Evolutionary conservation across 2,329 filamentous ascomycete genomes (phyloP).

Genomic region (Thelonectria olida): DNA sequence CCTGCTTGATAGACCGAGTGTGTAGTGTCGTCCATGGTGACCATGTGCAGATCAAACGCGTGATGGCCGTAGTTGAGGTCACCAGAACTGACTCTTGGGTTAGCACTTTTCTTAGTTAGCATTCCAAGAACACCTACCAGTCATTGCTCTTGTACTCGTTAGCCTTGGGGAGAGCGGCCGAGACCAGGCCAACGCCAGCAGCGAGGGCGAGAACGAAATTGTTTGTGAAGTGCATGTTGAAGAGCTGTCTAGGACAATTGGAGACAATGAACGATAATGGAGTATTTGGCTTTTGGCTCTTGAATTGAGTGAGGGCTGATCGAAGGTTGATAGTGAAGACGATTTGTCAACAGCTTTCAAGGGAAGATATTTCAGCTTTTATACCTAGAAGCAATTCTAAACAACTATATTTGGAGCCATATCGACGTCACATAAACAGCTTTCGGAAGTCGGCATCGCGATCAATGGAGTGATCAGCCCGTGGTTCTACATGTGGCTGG

Average conservation of each 20-base stretch:
- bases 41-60: constrained; percentile 21
- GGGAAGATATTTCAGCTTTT: too few species aligned
- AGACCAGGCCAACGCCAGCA: constrained; percentile 3
- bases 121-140: neutral
- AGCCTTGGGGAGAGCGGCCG: constrained; percentile 17
- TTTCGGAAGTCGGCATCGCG: too few species aligned
- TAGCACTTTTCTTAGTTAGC: neutral
- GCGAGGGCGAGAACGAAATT: constrained; percentile 13
- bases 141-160: constrained; percentile 21
- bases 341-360: too few species aligned
- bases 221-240: constrained; percentile 16
- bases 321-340: too few species aligned
- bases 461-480: too few species aligned
- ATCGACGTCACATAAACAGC: too few species aligned
- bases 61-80: constrained; percentile 25
- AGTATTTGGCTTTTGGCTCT: neutral
- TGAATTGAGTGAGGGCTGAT: too few species aligned
- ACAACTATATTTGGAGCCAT: too few species aligned
- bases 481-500: too few species aligned
- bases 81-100: neutral
- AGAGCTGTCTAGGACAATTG: neutral
- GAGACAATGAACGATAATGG: neutral
- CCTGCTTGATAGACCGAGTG: constrained; percentile 24
- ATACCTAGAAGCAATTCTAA: too few species aligned
- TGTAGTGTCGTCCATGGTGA: constrained; percentile 24